Evolutionary conservation across 2,329 filamentous ascomycete genomes (phyloP), one percentile per base, ranked within the genome.

Genomic region (Sporothrix protearum): DNA sequence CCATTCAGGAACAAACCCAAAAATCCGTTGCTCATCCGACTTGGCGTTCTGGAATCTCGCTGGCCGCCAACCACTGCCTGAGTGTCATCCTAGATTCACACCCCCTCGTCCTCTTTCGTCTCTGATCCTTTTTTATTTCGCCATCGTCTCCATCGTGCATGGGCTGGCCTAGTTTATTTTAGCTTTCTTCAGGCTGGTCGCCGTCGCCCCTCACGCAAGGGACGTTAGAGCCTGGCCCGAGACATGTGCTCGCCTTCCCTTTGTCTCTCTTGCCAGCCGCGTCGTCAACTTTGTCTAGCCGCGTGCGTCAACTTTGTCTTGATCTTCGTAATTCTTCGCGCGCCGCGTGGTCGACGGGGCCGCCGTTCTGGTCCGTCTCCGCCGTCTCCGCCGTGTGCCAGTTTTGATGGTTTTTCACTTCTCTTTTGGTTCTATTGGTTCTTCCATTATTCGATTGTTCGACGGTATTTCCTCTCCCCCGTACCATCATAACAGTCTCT

Each of bases 61-160:
- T 5, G 36, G 59, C 36, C 36, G 28, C 55, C 33, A 6, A 19
- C 28, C 25, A 16, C 14, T 36, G 9, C 36, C n/a, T n/a, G n/a
- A n/a, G n/a, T n/a, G n/a, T n/a, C n/a, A 8, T 16, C 36, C 36
- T 42, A 10, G 1, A 53, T 14, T 53, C 59, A 25, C 59, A 39
- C 57, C n/a, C 53, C 53, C 53, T 33, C 5, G 5, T 53, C 49
- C 49, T 25, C n/a, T 51, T 51, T 30, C 10, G 25, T 61, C 57
- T 39, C 33, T 51, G 19, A 22, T 22, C 2, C 49, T 22, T 6
- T 22, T 3, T 64, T 36, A 19, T 45, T 45, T 12, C 36, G 59
- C 59, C n/a, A 45, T 63, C 36, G 36, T 28, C 59, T 16, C 59
- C 59, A 45, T 63, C 59, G n/a, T 63, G 59, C 36, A 63, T 45